Conservation (phyloP, 2,329 filamentous ascomycete species). For the Fusarium proliferatum region DNA sequence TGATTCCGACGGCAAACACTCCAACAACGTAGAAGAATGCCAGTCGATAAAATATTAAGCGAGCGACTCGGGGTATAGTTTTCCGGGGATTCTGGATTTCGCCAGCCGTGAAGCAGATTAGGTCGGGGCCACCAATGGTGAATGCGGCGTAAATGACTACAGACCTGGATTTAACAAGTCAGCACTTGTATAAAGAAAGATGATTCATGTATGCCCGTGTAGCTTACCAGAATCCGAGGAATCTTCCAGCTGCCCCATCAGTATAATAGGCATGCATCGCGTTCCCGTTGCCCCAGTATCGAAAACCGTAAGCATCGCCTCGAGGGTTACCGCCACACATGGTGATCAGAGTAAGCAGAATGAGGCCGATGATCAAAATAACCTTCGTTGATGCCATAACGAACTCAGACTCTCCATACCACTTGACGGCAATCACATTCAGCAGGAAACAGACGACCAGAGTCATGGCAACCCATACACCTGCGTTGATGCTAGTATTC, state of each 20-base stretch:
- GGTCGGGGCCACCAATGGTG: not conserved
- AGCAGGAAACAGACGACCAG: not conserved
- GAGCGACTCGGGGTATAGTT: not conserved
- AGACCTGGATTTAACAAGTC: not conserved
- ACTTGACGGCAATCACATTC: not conserved
- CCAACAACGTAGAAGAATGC: not conserved
- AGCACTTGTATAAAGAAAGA: rapidly evolving
- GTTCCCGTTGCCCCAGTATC: not conserved
- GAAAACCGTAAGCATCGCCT: not conserved
- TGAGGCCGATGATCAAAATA: not conserved
- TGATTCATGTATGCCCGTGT: rapidly evolving
- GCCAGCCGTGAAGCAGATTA: not conserved
- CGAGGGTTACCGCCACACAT: not conserved
- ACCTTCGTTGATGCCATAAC: not conserved
- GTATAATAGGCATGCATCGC: not conserved
- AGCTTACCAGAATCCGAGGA: not conserved
- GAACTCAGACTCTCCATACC: not conserved
- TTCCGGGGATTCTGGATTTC: not conserved
- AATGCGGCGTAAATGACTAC: not conserved
- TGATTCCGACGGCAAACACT: not conserved
- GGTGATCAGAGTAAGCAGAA: not conserved
- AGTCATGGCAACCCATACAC: not conserved
- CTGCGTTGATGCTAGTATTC: not conserved
- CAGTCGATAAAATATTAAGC: not conserved
- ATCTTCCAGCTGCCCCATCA: not conserved